phyloP scores from a whole-genome alignment of 441 rosid species.

The Eruca vesicaria region DNA sequence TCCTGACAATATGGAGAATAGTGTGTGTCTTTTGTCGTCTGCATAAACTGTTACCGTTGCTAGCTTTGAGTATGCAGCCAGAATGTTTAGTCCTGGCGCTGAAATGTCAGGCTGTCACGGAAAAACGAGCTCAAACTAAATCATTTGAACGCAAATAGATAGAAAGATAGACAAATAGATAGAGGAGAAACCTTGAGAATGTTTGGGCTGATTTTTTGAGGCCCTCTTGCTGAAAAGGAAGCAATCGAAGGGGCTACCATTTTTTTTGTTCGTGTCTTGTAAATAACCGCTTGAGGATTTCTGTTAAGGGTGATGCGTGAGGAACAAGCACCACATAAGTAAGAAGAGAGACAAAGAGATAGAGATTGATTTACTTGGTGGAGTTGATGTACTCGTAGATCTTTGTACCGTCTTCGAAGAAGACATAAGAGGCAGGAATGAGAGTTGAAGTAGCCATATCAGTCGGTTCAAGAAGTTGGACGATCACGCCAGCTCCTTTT shows the following conservation, averaged over 20 bases:
- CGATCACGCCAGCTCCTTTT: conserved; percentile 59
- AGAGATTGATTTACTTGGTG: conserved; percentile 45
- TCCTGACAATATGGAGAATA: conserved; percentile 53
- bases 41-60: conserved; percentile 37
- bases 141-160: neutral
- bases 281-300: conserved; percentile 60
- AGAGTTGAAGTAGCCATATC: conserved; percentile 44
- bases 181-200: conserved; percentile 50
- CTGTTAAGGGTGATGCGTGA: conserved; percentile 37
- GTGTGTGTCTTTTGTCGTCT: conserved; percentile 35
- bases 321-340: neutral
- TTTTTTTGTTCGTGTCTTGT: conserved; percentile 43
- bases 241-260: conserved; percentile 54
- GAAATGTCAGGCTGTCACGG: conserved; percentile 61
- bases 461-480: conserved; percentile 20
- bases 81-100: conserved; percentile 64
- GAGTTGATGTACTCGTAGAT: conserved; percentile 67
- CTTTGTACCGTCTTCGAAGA: conserved; percentile 40
- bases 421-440: conserved; percentile 45
- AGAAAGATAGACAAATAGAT: neutral
- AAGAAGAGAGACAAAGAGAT: neutral
- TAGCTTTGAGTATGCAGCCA: conserved; percentile 50
- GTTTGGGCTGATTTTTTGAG: conserved; percentile 46
- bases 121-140: neutral
- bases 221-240: conserved; percentile 71